Base-by-base conservation (phyloP, 2,329 filamentous ascomycete species). In the Westerdykella sp. region DNA sequence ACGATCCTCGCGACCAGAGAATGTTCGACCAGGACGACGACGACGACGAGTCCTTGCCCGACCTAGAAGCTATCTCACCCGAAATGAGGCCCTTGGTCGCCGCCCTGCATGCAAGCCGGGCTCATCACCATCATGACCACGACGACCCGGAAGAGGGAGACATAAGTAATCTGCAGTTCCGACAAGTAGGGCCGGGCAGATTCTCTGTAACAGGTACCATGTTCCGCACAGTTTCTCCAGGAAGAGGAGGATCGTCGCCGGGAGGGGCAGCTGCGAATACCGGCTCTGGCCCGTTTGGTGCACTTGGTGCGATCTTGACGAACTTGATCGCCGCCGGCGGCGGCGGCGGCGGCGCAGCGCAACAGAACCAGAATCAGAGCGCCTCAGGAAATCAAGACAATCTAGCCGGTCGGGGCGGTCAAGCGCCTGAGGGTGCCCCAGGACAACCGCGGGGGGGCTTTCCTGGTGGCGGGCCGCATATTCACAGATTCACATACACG, bases 1-100 rank as follows among this genome's bases (percentile, higher is more conserved):
- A 80, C 54, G 85, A 89, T 53, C 84, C 84, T 9, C 77, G 84
- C 48, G 65, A 69, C 32, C 59, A 63, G 36, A 46, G 43, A 41
- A 55, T 57, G 44, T 55, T 53, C 32, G 54, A 53, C 18, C 52
- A 54, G 28, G 48, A 48, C 39, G 53, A 61, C 14, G 51, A 56
- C 43, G 62, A 66, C 34, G 47, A 65, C 40, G 49, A 56, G 32
- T 52, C 53, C 15, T 49, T 67, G 53, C 54, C 61, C 43, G 50
- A 53, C 42, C 46, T 63, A 52, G 53, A 57, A 32, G 43, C 56
- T 7, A 28, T 28, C 25, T 28, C 25, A 12, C 25, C 25, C 25
- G 25, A 9, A 28, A 28, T 28, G 25, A 9, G 25, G 11, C 25
- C 25, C 25, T 10, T 28, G 2, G 7, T 28, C 25, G 25, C 25